Evolutionary conservation across 2,329 filamentous ascomycete species (phyloP).

Genomic region (Periconia macrospinosa): DNA sequence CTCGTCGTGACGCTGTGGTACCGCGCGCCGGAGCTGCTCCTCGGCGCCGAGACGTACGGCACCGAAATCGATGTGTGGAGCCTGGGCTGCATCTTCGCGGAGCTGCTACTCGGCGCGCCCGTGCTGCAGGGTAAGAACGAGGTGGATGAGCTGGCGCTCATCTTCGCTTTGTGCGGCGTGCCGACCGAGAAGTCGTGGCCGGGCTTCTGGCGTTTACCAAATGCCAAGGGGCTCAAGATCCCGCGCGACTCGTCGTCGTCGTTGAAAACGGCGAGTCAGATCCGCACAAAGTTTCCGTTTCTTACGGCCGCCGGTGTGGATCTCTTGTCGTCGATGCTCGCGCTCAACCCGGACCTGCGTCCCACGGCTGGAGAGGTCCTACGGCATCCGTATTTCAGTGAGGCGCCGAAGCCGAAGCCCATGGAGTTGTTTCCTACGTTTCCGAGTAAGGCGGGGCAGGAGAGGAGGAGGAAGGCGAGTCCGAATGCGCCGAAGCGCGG

Average conservation of each 20-base stretch:
- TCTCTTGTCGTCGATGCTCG: constrained; percentile 70
- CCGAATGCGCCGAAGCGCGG: constrained; percentile 84
- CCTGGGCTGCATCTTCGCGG: constrained; percentile 92
- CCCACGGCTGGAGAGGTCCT: constrained; percentile 76
- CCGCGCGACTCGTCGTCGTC: constrained; percentile 40
- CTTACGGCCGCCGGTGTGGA: constrained; percentile 73
- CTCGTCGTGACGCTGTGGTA: constrained; percentile 98
- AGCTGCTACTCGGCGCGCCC: constrained; percentile 81
- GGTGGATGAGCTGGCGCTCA: constrained; percentile 77
- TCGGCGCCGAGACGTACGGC: constrained; percentile 77
- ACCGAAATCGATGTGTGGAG: constrained; percentile 91
- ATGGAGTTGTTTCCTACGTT: constrained; percentile 96
- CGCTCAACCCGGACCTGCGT: constrained; percentile 71
- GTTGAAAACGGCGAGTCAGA: constrained; percentile 49
- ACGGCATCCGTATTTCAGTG: constrained; percentile 79
- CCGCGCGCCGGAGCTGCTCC: constrained; percentile 83
- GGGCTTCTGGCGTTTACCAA: constrained; percentile 80
- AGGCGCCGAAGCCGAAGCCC: constrained; percentile 87
- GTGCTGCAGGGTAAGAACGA: constrained; percentile 89
- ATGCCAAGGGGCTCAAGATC: constrained; percentile 77
- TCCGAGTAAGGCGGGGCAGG: constrained; percentile 90
- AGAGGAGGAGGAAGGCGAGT: constrained; percentile 72
- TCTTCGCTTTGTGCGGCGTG: constrained; percentile 87
- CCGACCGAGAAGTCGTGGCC: constrained; percentile 86
- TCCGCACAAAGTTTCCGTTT: constrained; percentile 79